A percentile compares a stretch with the other conserved stretches of the same genome.
phyloP scores from a whole-genome alignment of 116 monocot species.

The Posidonia oceanica region DNA sequence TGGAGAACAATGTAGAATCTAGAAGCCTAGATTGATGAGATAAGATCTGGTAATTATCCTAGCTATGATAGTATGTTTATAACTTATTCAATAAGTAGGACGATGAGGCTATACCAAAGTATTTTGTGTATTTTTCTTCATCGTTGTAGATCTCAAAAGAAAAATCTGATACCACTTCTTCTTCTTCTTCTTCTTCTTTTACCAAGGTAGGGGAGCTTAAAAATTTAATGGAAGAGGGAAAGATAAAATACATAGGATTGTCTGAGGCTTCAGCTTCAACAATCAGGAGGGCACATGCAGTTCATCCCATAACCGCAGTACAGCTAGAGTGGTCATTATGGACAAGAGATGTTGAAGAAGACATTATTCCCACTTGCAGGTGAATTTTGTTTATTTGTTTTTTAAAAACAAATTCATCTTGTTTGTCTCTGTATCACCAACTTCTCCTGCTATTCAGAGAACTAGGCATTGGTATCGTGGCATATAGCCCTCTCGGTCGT shows the following conservation, averaged over 20 bases:
- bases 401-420: no score
- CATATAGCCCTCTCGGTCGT: background rate
- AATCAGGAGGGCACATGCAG: constrained; percentile 24
- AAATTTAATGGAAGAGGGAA: constrained; percentile 23
- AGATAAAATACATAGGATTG: constrained; percentile 24
- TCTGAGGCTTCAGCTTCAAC: constrained; percentile 21
- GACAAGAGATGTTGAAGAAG: constrained; percentile 36
- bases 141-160: no score
- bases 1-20: no score
- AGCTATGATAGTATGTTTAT: no score
- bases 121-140: no score
- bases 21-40: no score
- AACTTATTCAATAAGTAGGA: no score
- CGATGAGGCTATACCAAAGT: no score
- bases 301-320: constrained; percentile 26
- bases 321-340: constrained; percentile 33
- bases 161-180: no score
- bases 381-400: background rate
- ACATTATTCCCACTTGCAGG: constrained; percentile 75
- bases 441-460: background rate
- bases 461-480: constrained; percentile 1
- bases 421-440: no score
- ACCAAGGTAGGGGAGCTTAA: constrained; percentile 22
- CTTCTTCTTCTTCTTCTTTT: no score
- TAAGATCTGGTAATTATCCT: no score